Base-by-base conservation (phyloP, 495 filamentous ascomycete species). In the Penicillium herquei region DNA sequence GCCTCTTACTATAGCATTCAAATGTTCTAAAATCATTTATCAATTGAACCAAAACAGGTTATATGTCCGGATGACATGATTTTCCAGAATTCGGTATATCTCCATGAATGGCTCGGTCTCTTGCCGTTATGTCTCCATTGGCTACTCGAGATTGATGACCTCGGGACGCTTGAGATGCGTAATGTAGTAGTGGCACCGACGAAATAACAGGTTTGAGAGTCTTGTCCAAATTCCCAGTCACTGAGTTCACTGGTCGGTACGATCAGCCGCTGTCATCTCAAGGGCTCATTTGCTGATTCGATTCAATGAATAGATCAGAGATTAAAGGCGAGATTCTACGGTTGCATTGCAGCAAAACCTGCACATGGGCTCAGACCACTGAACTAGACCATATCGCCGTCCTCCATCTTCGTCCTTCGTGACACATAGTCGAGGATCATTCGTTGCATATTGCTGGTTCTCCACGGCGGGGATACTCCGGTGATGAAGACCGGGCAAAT, bases 1-100 rank as follows among this genome's bases (percentile, higher is more conserved):
- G 34, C 18, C 46, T 41, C 44, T 51, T 63, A 44, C 55, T 50
- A 62, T 63, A 62, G 62, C 59, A 54, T 57, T n/a, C n/a, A n/a
- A n/a, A n/a, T n/a, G n/a, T n/a, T 58, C 51, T 64, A 65, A 63
- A 57, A 53, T 51, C 32, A 41, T 56, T 33, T 44, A 16, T 46
- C 39, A 37, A 35, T 55, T 54, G 47, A 17, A 39, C 18, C 34
- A 57, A 57, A 62, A 54, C 55, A 56, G 47, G 46, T 51, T 61
- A 49, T 48, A 33, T 45, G 44, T 39, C 39, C 41, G 31, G 39
- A 55, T 61, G 48, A 45, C 55, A 64, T 52, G 50, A 37, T 18
- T 16, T 18, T 31, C 49, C 21, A 9, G 7, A 11, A 11, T 50
- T 39, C 3, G 8, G 35, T 31, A 37, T 31, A 16, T 7, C 18